Evolutionary conservation across 2,329 filamentous ascomycete genomes (phyloP), one percentile per base, ranked within the genome.

Genomic region (Cercospora beticola): DNA sequence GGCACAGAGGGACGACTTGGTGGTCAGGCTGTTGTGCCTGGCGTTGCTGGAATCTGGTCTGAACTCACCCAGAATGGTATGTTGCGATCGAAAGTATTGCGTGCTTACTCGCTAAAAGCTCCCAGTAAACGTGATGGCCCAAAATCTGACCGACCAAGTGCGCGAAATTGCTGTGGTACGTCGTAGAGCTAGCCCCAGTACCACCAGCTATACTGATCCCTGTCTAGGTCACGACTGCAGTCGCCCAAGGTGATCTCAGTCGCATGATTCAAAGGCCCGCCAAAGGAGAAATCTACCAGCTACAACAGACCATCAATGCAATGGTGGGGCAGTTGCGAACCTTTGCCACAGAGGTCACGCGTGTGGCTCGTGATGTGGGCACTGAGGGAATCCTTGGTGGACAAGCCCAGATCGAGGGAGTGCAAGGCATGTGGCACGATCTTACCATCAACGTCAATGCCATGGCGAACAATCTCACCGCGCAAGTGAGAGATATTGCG

Each of bases 101-200:
- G 6, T 60, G 28, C 57, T 46, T 18, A 5, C 36, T 40, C 56
- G 60, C 76, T 78, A 68, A 79, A 67, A 66, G 46, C 14, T 66
- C 52, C 9, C 72, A 85, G 94, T 99, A 82, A 99, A 99, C 82
- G 92, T 94, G 74, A 98, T 99, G 94, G 94, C 94, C 78, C 96
- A 95, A 86, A 99, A 98, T 80, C 84, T 99, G 75, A 98, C 94
- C 2, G 97, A 95, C 5, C 94, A 99, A 83, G 95, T 99, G 78
- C 90, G 94, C 83, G 94, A 97, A 81, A 99, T 99, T 75, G 95
- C 94, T 70, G 93, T 94, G 77, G 60, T 62, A 62, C 16, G 60
- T 46, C 28, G 26, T 21, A 36, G 16, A 30, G 16, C 2, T 9
- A 33, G 56, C 30, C 28, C n/a, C 16, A 23, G 9, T 9, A 21